phyloP scores from a whole-genome alignment of 139 green algal species.

The Tetradesmus lagerheimii region DNA sequence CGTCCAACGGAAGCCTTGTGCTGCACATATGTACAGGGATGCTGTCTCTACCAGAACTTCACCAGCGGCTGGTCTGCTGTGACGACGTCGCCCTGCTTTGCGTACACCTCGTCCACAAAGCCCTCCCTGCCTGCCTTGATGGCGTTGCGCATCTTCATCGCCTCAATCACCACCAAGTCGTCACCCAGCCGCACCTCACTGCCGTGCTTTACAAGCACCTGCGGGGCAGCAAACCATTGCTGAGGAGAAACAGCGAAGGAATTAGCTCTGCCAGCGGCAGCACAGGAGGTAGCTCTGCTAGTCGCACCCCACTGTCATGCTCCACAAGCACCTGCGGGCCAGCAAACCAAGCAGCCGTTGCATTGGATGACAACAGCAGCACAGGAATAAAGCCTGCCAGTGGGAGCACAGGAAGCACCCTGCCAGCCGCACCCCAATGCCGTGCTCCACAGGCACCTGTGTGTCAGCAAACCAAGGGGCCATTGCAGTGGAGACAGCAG shows the following conservation, averaged over 20 bases:
- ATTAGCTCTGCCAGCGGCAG: not conserved
- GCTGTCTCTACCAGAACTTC: constrained; percentile 30
- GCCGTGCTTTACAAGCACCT: constrained; percentile 48
- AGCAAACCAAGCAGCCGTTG: too few relatives aligned
- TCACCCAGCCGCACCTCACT: constrained; percentile 57
- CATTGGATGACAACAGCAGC: too few relatives aligned
- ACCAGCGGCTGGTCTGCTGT: constrained; percentile 19
- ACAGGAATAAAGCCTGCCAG: too few relatives aligned
- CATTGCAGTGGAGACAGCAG: too few relatives aligned
- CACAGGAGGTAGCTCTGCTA: not conserved
- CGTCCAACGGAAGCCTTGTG: too few relatives aligned
- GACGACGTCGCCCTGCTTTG: constrained; percentile 32
- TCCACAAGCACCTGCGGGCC: too few relatives aligned
- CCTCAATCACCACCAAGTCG: constrained; percentile 68
- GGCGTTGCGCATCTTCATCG: constrained; percentile 75
- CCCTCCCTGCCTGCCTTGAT: constrained; percentile 24
- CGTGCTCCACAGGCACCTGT: too few relatives aligned
- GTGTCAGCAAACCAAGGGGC: too few relatives aligned
- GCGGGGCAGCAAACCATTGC: not conserved
- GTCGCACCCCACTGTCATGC: too few relatives aligned
- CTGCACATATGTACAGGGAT: too few relatives aligned
- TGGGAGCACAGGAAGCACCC: too few relatives aligned
- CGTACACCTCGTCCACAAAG: constrained; percentile 14
- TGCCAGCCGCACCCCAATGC: too few relatives aligned
- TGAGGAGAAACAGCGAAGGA: not conserved